Evolutionary conservation across 2,329 filamentous ascomycete genomes (phyloP).

Genomic region (Coniochaeta ligniaria): DNA sequence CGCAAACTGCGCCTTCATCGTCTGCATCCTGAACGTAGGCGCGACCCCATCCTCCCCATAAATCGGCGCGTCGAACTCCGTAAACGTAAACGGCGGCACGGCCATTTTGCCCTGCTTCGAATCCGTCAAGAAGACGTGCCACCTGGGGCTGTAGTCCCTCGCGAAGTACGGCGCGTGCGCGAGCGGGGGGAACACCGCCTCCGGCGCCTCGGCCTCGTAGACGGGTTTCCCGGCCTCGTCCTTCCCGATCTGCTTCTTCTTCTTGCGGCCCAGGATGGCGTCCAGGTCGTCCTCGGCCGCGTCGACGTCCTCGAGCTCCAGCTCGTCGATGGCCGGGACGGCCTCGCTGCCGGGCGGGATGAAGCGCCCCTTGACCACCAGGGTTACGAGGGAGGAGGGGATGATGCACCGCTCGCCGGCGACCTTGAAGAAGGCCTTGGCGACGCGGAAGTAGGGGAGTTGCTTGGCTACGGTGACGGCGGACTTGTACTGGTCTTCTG

Average conservation of each 20-base stretch:
- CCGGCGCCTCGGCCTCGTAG: conserved; percentile 41
- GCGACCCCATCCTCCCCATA: conserved; percentile 67
- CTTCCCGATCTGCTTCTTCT: conserved; percentile 61
- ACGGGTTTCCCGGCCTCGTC: conserved; percentile 46
- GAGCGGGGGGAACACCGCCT: conserved; percentile 71
- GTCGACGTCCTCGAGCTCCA: conserved; percentile 85
- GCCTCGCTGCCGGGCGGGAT: conserved; percentile 76
- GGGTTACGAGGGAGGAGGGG: conserved; percentile 83
- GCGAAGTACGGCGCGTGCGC: conserved; percentile 86
- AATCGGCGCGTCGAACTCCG: conserved; percentile 82
- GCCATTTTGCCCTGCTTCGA: conserved; percentile 93
- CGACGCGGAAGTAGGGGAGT: conserved; percentile 75
- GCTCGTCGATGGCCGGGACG: conserved; percentile 66
- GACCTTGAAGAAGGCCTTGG: conserved; percentile 97
- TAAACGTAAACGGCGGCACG: conserved; percentile 93
- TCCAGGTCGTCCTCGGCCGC: conserved; percentile 89
- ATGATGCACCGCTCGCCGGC: conserved; percentile 90
- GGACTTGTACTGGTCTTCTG: conserved; percentile 67
- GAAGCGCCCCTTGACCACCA: conserved; percentile 91
- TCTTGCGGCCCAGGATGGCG: conserved; percentile 71
- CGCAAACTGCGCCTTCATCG: conserved; percentile 93
- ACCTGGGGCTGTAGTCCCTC: conserved; percentile 81
- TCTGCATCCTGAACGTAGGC: conserved; percentile 92
- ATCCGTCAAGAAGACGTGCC: conserved; percentile 93
- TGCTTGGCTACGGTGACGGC: conserved; percentile 74